Percentiles rank a stretch among this genome's conserved stretches.
These are phyloP conservation scores for Monosporozyma solicola DNA, from an alignment of 805 yeast species.

Conservation along the genomic window DNA sequence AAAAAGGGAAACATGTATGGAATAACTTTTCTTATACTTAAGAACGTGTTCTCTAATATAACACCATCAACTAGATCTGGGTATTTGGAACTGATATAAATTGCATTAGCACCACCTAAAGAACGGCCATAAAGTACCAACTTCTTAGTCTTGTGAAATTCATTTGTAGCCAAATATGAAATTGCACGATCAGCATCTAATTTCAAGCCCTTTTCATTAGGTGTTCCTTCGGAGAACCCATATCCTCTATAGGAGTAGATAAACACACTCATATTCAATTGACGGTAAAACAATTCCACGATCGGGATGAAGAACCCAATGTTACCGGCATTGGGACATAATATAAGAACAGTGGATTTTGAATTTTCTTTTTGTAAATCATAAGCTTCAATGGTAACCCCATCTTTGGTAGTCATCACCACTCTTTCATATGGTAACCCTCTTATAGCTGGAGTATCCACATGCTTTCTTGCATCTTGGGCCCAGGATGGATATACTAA, in stretches of 20 bases:
- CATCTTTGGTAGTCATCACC: slow-evolving; percentile 57
- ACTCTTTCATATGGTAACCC: slow-evolving; percentile 59
- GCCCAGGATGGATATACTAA: slow-evolving; percentile 79
- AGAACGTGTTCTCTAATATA: slow-evolving; percentile 79
- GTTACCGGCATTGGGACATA: slow-evolving; percentile 93
- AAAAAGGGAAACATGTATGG: slow-evolving; percentile 69
- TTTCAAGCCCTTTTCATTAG: slow-evolving; percentile 74
- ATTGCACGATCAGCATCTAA: slow-evolving; percentile 69
- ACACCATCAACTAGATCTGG: slow-evolving; percentile 48
- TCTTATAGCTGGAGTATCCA: slow-evolving; percentile 68
- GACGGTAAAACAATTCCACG: slow-evolving; percentile 55
- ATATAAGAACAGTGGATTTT: slow-evolving; percentile 56
- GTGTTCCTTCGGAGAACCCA: slow-evolving; percentile 68
- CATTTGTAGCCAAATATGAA: slow-evolving; percentile 45
- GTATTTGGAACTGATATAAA: slow-evolving; percentile 62
- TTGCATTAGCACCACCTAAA: slow-evolving; percentile 90
- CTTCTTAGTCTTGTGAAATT: slow-evolving; percentile 38
- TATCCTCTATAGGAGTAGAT: slow-evolving; percentile 88
- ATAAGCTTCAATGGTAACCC: slow-evolving; percentile 57
- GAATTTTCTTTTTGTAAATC: slow-evolving; percentile 32
- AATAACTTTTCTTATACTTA: slow-evolving; percentile 60
- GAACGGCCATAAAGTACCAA: slow-evolving; percentile 79
- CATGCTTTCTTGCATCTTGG: slow-evolving; percentile 60
- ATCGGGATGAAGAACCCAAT: slow-evolving; percentile 86
- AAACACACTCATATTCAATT: slow-evolving; percentile 65